Conservation (phyloP, 768 basidiomycete species). For the Rhodotorula graminis region DNA sequence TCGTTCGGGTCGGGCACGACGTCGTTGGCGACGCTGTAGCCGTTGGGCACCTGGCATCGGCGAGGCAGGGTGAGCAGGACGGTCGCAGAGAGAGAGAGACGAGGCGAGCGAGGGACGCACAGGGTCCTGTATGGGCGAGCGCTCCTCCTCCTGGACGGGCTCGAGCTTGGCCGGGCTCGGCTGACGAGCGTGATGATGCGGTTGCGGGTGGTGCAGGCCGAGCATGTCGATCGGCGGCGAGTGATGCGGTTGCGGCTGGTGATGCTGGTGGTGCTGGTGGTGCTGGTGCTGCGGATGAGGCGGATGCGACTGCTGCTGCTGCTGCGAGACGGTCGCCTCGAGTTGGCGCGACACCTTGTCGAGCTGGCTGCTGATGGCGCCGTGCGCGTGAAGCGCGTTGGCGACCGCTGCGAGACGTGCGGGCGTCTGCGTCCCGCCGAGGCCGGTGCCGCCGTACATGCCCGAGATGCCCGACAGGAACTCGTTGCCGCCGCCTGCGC, state of each 20-base stretch:
- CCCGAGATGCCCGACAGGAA: constrained; percentile 20
- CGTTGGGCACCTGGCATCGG: neutral
- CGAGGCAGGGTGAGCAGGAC: neutral
- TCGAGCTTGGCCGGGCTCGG: constrained; percentile 26
- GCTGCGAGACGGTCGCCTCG: constrained; percentile 23
- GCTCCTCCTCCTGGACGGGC: constrained; percentile 15
- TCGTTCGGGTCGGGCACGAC: constrained; percentile 25
- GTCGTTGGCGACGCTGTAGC: neutral
- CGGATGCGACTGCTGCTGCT: constrained; percentile 12
- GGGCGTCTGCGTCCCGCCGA: neutral
- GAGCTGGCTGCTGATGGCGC: constrained; percentile 25
- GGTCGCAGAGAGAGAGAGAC: neutral
- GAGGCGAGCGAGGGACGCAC: neutral
- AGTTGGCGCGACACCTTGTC: constrained; percentile 29
- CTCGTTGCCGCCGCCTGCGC: constrained; percentile 18
- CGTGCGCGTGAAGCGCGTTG: constrained; percentile 2
- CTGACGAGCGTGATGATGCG: too few species aligned
- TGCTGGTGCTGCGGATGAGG: constrained; percentile 15
- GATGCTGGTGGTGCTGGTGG: constrained; percentile 5
- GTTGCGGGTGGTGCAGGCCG: neutral
- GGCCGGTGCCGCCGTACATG: neutral
- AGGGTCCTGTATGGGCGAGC: constrained; percentile 4
- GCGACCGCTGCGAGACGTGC: neutral
- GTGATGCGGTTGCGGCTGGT: neutral
- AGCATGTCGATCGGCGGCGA: neutral